A percentile compares a stretch with the other conserved stretches of the same genome.
Conservation (phyloP, 495 filamentous ascomycete genomes). For the Penicillium taxi region DNA sequence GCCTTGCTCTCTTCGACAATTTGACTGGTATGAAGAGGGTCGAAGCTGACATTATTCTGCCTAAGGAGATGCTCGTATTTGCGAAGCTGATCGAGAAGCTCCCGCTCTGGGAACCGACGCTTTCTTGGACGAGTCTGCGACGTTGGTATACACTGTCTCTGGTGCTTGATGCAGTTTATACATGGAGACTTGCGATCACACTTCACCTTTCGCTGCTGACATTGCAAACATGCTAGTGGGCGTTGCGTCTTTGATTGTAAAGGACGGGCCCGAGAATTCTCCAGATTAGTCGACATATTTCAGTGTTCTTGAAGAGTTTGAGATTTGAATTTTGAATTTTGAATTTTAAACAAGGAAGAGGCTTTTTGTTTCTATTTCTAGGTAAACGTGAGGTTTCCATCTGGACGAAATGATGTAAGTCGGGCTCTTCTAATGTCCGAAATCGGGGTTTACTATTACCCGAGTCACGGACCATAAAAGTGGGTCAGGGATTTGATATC, state of each 20-base stretch:
- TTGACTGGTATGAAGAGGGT: constrained; percentile 38
- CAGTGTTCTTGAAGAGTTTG: too few species aligned
- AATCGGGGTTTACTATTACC: neutral
- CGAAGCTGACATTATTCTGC: constrained; percentile 44
- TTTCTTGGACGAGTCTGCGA: constrained; percentile 33
- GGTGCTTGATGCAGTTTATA: constrained; percentile 36
- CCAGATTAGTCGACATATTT: too few species aligned
- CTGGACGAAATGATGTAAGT: too few species aligned
- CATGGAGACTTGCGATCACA: constrained; percentile 52
- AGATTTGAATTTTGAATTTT: too few species aligned
- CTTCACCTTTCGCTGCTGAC: constrained; percentile 52
- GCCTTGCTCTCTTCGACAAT: constrained; percentile 9
- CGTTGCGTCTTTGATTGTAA: constrained; percentile 28
- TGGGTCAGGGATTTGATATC: too few species aligned
- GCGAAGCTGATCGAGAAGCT: constrained; percentile 45
- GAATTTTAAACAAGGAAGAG: too few species aligned
- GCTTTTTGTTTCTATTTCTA: too few species aligned
- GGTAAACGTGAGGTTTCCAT: too few species aligned
- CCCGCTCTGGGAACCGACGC: constrained; percentile 47
- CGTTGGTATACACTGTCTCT: constrained; percentile 42
- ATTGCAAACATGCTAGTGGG: constrained; percentile 48
- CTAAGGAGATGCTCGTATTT: constrained; percentile 46
- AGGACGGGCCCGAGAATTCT: constrained; percentile 1
- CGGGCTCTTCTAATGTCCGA: too few species aligned
- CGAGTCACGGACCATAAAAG: neutral